phyloP scores from a whole-genome alignment of 768 basidiomycete genomes.

The Phanerodontia chrysosporium region DNA sequence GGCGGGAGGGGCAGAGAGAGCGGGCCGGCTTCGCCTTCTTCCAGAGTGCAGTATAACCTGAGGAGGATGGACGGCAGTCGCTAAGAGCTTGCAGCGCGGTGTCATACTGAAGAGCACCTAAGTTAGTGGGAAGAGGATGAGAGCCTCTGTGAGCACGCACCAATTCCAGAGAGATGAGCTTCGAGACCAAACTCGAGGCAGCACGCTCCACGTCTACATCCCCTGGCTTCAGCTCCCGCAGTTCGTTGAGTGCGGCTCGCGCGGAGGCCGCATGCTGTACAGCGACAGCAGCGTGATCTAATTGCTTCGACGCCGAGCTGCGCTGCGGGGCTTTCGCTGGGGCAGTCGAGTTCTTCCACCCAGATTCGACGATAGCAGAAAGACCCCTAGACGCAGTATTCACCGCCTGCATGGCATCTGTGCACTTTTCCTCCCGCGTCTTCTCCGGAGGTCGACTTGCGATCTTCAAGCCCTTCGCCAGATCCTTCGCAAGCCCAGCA shows the following conservation, averaged over 20 bases:
- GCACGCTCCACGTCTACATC: constrained; percentile 71
- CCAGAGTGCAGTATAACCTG: constrained; percentile 18
- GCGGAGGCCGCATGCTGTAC: constrained; percentile 37
- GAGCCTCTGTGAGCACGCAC: constrained; percentile 38
- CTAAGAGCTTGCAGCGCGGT: constrained; percentile 41
- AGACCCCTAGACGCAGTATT: constrained; percentile 60
- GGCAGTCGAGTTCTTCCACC: constrained; percentile 45
- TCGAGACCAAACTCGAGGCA: constrained; percentile 61
- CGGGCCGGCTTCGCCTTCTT: constrained; percentile 15
- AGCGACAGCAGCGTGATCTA: constrained; percentile 27
- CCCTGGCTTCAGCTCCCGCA: constrained; percentile 43
- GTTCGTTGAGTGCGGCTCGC: constrained; percentile 37
- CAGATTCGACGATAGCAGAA: constrained; percentile 47
- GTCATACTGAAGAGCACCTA: constrained; percentile 41
- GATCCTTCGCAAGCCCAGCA: background rate
- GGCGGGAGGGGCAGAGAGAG: constrained; percentile 43
- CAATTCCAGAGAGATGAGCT: constrained; percentile 65
- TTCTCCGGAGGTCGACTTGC: background rate
- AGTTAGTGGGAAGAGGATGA: background rate
- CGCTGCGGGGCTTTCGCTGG: constrained; percentile 1
- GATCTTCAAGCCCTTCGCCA: background rate
- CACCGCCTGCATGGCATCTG: constrained; percentile 56
- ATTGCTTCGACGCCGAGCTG: background rate
- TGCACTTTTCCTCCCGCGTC: constrained; percentile 32
- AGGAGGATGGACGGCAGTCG: constrained; percentile 43